These are phyloP conservation scores for Calycina marina DNA, from an alignment of 2,329 filamentous ascomycete genomes.

Conservation along the genomic window DNA sequence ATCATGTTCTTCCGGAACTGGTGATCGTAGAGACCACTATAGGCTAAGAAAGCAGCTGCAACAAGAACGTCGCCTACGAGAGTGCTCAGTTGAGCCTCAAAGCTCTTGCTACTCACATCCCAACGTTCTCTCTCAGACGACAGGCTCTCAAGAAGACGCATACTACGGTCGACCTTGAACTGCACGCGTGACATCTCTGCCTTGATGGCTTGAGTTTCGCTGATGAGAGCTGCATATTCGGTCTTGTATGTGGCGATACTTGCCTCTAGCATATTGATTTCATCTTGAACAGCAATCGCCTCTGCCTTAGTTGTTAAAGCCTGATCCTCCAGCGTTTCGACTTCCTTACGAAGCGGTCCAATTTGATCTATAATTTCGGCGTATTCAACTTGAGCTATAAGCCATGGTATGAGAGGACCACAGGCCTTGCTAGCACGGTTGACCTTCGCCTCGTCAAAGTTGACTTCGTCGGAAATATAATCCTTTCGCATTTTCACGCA, in stretches of 20 bases:
- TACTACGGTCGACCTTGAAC: conserved; percentile 95
- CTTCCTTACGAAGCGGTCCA: conserved; percentile 82
- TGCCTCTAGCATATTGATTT: conserved; percentile 67
- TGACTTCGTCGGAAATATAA: conserved; percentile 79
- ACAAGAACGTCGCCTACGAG: conserved; percentile 91
- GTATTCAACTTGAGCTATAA: conserved; percentile 89
- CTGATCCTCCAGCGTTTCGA: conserved; percentile 72
- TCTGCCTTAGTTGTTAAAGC: conserved; percentile 87
- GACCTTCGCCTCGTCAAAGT: conserved; percentile 93
- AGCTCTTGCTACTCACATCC: conserved; percentile 96
- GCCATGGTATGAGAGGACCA: conserved; percentile 94
- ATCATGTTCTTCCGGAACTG: conserved; percentile 96
- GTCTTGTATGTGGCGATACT: conserved; percentile 93
- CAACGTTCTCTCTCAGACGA: conserved; percentile 86
- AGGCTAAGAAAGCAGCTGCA: conserved; percentile 93
- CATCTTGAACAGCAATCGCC: conserved; percentile 80
- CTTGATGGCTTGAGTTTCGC: conserved; percentile 95
- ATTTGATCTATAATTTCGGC: conserved; percentile 94
- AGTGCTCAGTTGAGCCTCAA: conserved; percentile 94
- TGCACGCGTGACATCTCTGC: conserved; percentile 90
- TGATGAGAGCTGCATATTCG: conserved; percentile 90
- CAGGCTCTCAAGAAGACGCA: conserved; percentile 83
- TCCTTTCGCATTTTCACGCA: conserved; percentile 84
- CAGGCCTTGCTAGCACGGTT: conserved; percentile 95
- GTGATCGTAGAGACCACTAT: conserved; percentile 93